Conservation (phyloP, 2,329 filamentous ascomycete species). For the Pleoardoris graminearum region DNA sequence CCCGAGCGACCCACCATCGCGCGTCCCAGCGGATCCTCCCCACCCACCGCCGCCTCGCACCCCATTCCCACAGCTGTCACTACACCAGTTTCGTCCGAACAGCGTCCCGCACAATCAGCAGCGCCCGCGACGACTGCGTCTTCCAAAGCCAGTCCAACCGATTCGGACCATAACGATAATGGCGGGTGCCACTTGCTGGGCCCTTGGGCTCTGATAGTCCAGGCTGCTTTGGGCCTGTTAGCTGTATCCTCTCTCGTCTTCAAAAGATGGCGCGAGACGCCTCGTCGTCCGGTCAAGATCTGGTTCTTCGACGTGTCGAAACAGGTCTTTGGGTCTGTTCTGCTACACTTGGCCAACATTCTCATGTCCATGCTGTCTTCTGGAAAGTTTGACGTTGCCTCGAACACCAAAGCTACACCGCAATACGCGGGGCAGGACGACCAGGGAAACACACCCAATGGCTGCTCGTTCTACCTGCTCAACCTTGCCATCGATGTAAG, state of each 20-base stretch:
- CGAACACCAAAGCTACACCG: constrained; percentile 42
- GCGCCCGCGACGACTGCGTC: constrained; percentile 20
- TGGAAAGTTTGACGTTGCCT: constrained; percentile 73
- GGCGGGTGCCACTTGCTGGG: constrained; percentile 88
- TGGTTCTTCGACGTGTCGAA: constrained; percentile 99
- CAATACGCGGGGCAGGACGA: constrained; percentile 31
- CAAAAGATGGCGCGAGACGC: constrained; percentile 90
- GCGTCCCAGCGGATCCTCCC: constrained; percentile 9
- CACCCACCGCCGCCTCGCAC: constrained; percentile 11
- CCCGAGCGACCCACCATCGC: constrained; percentile 20
- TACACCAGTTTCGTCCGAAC: constrained; percentile 16
- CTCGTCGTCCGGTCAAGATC: constrained; percentile 89
- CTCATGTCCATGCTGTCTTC: constrained; percentile 96
- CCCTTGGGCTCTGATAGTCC: constrained; percentile 86
- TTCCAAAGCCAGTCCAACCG: constrained; percentile 35
- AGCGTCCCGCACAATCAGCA: constrained; percentile 18
- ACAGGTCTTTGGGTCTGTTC: constrained; percentile 89
- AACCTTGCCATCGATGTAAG: constrained; percentile 95
- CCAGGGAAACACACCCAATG: constrained; percentile 69
- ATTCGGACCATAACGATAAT: constrained; percentile 51
- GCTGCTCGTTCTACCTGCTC: constrained; percentile 93
- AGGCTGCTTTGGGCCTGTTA: constrained; percentile 80
- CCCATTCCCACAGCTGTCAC: constrained; percentile 10
- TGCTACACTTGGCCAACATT: constrained; percentile 90
- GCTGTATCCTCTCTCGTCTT: constrained; percentile 86